phyloP scores from a whole-genome alignment of 345 rosid genomes.

The Cardamine chenopodiifolia region DNA sequence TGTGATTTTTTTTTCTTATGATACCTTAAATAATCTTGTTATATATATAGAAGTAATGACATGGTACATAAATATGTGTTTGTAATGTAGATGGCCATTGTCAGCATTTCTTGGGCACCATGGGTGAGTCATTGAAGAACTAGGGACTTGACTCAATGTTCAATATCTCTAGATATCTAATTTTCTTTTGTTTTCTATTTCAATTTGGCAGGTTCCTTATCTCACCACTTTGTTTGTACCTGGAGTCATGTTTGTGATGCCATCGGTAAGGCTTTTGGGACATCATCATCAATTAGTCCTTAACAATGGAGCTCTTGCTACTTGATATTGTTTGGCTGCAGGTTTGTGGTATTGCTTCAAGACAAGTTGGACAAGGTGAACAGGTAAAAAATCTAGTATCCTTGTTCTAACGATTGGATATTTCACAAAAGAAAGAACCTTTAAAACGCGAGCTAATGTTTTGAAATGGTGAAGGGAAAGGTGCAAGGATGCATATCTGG shows the following conservation, averaged over 20 bases:
- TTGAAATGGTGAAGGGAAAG: constrained; percentile 59
- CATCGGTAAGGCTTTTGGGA: constrained; percentile 60
- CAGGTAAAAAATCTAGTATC: constrained; percentile 53
- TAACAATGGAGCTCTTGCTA: background rate
- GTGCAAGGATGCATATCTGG: constrained; percentile 93
- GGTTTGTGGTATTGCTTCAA: constrained; percentile 74
- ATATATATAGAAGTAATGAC: background rate
- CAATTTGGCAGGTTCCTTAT: constrained; percentile 70
- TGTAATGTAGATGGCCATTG: constrained; percentile 60
- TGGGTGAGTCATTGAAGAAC: constrained; percentile 60
- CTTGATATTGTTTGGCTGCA: background rate
- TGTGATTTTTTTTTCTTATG: background rate
- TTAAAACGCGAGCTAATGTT: background rate
- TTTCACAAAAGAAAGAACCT: constrained; percentile 3
- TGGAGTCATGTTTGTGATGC: constrained; percentile 49
- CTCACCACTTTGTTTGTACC: constrained; percentile 47
- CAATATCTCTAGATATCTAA: background rate
- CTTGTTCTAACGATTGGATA: background rate
- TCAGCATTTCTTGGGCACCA: constrained; percentile 75
- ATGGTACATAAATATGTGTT: constrained; percentile 1
- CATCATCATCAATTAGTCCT: background rate
- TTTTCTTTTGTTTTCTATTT: background rate
- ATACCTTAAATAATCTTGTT: background rate
- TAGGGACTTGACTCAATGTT: background rate
- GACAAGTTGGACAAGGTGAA: constrained; percentile 71